Percentiles rank a stretch among this genome's conserved stretches.
Conservation (phyloP, 2,329 filamentous ascomycete species). For the Diplocarpon rosae region DNA sequence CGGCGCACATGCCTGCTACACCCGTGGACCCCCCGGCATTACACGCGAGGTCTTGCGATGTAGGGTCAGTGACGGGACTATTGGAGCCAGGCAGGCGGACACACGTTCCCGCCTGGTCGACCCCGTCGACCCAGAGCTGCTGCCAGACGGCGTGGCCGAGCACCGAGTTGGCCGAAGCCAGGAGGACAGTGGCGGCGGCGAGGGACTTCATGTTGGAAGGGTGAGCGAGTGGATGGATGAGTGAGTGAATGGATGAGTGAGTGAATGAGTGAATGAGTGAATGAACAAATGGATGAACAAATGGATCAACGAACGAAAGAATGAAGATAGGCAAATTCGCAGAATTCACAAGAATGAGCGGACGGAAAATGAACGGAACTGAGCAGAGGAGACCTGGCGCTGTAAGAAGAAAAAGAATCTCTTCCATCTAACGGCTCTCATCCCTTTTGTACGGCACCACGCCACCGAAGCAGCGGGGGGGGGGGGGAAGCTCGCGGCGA, state of each 20-base stretch:
- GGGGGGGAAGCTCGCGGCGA: too few species aligned
- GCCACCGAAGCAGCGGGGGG: too few species aligned
- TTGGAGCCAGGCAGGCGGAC: constrained; percentile 40
- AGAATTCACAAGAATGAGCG: not conserved
- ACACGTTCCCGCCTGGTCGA: constrained; percentile 35
- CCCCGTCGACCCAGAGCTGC: constrained; percentile 34
- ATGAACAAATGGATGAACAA: too few species aligned
- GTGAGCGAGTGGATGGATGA: not conserved
- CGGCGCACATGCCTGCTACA: constrained; percentile 26
- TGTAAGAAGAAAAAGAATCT: too few species aligned
- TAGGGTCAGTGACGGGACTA: constrained; percentile 39
- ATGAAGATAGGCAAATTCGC: not conserved
- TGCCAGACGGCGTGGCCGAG: constrained; percentile 34
- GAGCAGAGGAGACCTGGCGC: too few species aligned
- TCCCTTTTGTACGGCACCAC: too few species aligned
- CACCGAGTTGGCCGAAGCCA: constrained; percentile 28
- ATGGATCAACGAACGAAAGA: too few species aligned
- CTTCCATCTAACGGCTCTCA: too few species aligned
- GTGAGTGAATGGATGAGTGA: too few species aligned
- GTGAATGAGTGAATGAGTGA: too few species aligned
- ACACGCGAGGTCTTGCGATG: constrained; percentile 38
- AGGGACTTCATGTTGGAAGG: constrained; percentile 13
- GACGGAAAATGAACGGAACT: too few species aligned
- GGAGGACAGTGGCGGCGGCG: constrained; percentile 8
- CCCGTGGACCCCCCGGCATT: constrained; percentile 31